Percentiles rank a stretch among this genome's conserved stretches.
Conservation (phyloP, 371 early-diverging fungal genomes). For the Mortierella sp. region DNA sequence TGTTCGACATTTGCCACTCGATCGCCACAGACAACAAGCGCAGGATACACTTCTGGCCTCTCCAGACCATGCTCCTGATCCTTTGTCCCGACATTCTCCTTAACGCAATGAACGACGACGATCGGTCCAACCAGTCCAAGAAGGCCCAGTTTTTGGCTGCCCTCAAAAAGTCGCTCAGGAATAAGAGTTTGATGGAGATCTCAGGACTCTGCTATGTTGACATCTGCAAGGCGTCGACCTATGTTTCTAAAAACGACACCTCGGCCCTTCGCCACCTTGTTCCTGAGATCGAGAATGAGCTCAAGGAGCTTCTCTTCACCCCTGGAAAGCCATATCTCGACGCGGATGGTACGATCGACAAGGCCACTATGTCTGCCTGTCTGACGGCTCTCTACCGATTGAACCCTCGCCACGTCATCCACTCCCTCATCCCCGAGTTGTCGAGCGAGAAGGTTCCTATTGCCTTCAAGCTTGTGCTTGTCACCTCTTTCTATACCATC, state of each 20-base stretch:
- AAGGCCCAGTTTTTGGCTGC: conserved; percentile 77
- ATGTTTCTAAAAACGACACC: conserved; percentile 73
- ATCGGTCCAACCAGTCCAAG: conserved; percentile 59
- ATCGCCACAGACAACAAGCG: conserved; percentile 77
- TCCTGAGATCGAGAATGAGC: conserved; percentile 81
- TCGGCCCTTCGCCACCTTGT: conserved; percentile 77
- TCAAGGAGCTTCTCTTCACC: conserved; percentile 80
- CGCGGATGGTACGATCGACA: conserved; percentile 70
- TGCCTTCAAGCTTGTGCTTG: conserved; percentile 80
- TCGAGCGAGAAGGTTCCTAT: conserved; percentile 77
- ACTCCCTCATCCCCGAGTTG: conserved; percentile 77
- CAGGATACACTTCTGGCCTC: conserved; percentile 84
- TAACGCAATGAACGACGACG: conserved; percentile 63
- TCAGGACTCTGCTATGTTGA: conserved; percentile 86
- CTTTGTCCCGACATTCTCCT: conserved; percentile 85
- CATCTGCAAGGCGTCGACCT: conserved; percentile 83
- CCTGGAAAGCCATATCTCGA: conserved; percentile 67
- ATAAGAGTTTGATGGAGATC: conserved; percentile 77
- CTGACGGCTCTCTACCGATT: conserved; percentile 82
- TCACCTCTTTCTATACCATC: conserved; percentile 81
- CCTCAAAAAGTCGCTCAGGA: conserved; percentile 73
- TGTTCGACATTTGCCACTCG: conserved; percentile 82
- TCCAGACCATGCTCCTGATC: conserved; percentile 84
- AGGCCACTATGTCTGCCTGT: conserved; percentile 80
- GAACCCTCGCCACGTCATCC: conserved; percentile 77